Evolutionary conservation across 179 eudicot genomes (phyloP), one percentile per base, ranked within the genome.

Genomic region (Beta macrorhiza): DNA sequence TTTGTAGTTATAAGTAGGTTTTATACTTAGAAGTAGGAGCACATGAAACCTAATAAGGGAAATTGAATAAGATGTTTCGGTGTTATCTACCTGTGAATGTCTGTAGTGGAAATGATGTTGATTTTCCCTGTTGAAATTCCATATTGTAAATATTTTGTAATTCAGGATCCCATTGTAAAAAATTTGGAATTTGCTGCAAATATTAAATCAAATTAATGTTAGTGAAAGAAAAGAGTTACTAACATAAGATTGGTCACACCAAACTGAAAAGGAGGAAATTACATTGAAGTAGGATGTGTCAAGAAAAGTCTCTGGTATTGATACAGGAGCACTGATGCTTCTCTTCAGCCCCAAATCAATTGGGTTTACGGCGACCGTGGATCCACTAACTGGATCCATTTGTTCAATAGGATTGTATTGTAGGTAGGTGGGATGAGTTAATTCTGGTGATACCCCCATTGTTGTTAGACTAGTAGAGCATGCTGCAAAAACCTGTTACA

Each of bases 91-190:
- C 98, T 93, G 94, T 83, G 86, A 85, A 88, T 86, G 88, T 84
- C 75, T 90, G 91, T 78, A 85, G 76, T 64, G 85, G 89, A 85
- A 87, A 92, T 80, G 90, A 56, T 25, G 84, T 52, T 70, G 90
- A 86, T 89, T 88, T 85, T 85, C 88, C 93, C 82, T 90, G 97
- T 58, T 87, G 95, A 84, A 87, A 87, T 80, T 95, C 98, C 85
- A 86, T 83, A 77, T 64, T 69, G 78, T 88, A 91, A 76, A 93
- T 80, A 79, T 83, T 87, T 62, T 90, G 95, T 79, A 90, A 78
- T 65, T 91, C 90, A 37, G 89, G 73, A 47, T 91, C 99, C 99
- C 99, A 95, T n/a, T 88, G 85, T 72, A 87, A 69, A 73, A 88
- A 78, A 61, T 83, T 85, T 85, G 90, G 93, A 16, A 89, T 77